Evolutionary conservation across 352 stramenopile species (phyloP).

Genomic region (Phytopythium vexans): DNA sequence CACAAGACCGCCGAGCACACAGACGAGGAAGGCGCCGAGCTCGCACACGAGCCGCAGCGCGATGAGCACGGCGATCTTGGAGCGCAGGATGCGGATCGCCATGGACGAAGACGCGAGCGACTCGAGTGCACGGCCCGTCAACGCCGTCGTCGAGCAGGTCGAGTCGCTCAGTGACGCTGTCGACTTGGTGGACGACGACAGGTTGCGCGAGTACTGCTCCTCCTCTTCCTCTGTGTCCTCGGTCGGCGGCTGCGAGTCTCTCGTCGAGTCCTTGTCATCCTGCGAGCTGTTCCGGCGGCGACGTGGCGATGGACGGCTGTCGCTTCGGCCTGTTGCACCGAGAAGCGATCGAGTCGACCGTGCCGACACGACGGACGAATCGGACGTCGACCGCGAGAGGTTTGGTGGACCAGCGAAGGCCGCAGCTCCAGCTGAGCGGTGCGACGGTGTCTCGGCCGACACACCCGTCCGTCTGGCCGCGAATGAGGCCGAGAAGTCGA

Average conservation of each 20-base stretch:
- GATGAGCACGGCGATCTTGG: constrained; percentile 43
- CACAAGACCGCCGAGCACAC: constrained; percentile 56
- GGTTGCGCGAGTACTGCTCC: constrained; percentile 11
- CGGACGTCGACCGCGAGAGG: constrained; percentile 15
- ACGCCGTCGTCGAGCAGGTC: constrained; percentile 30
- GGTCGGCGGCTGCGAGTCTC: not conserved
- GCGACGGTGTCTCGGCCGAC: constrained; percentile 8
- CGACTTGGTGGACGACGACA: constrained; percentile 33
- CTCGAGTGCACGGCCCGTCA: constrained; percentile 28
- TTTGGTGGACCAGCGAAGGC: not conserved
- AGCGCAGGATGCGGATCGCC: constrained; percentile 37
- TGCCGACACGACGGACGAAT: constrained; percentile 13
- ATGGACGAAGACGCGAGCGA: constrained; percentile 23
- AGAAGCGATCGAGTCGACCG: constrained; percentile 4
- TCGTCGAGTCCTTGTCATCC: not conserved
- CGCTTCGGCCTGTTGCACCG: not conserved
- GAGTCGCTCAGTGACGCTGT: constrained; percentile 28
- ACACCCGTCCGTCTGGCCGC: constrained; percentile 1
- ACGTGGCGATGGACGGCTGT: not conserved
- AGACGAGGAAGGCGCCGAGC: constrained; percentile 71
- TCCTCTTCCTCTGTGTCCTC: not conserved
- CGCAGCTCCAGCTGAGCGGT: constrained; percentile 1
- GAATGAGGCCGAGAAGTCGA: constrained; percentile 8
- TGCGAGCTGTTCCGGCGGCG: constrained; percentile 1
- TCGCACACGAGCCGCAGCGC: constrained; percentile 44